phyloP scores from a whole-genome alignment of 108 stramenopile species.

The Parietichytrium sp. region DNA sequence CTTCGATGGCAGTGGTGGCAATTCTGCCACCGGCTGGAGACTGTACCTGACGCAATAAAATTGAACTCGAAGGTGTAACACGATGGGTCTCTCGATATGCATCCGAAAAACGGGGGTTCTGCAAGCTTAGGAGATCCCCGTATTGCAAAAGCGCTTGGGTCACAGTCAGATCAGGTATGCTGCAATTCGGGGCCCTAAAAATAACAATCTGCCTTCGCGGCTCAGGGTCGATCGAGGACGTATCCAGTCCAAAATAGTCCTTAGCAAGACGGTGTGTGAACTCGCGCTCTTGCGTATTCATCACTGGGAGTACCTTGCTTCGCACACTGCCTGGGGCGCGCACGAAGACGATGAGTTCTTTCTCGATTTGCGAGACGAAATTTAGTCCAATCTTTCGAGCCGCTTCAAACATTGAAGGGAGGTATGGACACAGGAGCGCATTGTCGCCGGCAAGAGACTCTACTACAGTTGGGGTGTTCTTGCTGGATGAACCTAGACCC shows the following conservation, averaged over 20 bases:
- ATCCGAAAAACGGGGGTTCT: background rate
- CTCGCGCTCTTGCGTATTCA: background rate
- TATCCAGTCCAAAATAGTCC: background rate
- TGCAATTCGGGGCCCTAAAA: background rate
- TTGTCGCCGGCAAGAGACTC: too few species aligned
- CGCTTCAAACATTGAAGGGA: background rate
- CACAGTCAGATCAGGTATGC: constrained; percentile 1
- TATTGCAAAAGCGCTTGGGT: background rate
- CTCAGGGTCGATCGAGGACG: constrained; percentile 17
- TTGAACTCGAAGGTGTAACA: background rate
- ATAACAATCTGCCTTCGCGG: background rate
- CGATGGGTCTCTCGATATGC: background rate
- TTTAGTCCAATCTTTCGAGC: background rate
- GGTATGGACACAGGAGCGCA: constrained; percentile 1
- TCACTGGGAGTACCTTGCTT: background rate
- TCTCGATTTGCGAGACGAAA: background rate
- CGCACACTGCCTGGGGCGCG: background rate
- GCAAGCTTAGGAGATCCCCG: background rate
- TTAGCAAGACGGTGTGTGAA: background rate
- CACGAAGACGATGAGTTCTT: background rate
- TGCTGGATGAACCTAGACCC: too few species aligned
- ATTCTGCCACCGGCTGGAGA: background rate
- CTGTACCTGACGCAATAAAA: background rate
- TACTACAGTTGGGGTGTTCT: too few species aligned
- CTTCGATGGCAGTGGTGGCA: background rate